These are phyloP conservation scores for Podaxis pistillaris DNA, from an alignment of 768 basidiomycete genomes.

Conservation along the genomic window DNA sequence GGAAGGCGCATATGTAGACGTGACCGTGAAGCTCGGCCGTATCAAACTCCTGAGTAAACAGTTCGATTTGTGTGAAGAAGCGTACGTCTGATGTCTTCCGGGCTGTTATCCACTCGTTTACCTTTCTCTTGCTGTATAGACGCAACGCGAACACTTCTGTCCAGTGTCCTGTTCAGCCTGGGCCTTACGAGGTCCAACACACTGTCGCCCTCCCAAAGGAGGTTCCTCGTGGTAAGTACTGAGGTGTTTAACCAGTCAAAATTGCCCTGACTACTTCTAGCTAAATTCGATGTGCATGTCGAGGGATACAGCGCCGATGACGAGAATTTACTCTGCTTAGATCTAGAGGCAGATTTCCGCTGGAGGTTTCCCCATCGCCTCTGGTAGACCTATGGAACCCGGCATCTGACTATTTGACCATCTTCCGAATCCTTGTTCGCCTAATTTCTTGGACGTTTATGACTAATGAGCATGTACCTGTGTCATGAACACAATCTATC, in stretches of 20 bases:
- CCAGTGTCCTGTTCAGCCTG: conserved; percentile 81
- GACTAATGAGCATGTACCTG: background rate
- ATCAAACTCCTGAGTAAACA: conserved; percentile 82
- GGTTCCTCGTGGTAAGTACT: conserved; percentile 73
- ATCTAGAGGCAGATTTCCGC: conserved; percentile 74
- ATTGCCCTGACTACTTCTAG: conserved; percentile 36
- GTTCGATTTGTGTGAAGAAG: conserved; percentile 92
- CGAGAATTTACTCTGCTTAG: conserved; percentile 75
- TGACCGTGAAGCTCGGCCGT: conserved; percentile 89
- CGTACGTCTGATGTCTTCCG: conserved; percentile 53
- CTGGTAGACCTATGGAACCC: conserved; percentile 15
- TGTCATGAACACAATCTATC: too few species aligned
- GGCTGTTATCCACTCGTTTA: background rate
- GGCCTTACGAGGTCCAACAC: conserved; percentile 71
- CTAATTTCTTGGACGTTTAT: background rate
- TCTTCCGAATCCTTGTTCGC: background rate
- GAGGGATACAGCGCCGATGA: conserved; percentile 70
- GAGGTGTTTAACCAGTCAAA: background rate
- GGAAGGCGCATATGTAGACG: conserved; percentile 91
- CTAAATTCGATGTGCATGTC: conserved; percentile 78
- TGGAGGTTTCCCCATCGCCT: conserved; percentile 39
- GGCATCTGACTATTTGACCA: background rate
- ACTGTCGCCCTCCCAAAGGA: conserved; percentile 88
- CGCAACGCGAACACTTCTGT: conserved; percentile 71
- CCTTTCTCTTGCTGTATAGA: conserved; percentile 36